Evolutionary conservation across 1,139 yeast genomes (phyloP).

Genomic region (Debaryomyces sp.): DNA sequence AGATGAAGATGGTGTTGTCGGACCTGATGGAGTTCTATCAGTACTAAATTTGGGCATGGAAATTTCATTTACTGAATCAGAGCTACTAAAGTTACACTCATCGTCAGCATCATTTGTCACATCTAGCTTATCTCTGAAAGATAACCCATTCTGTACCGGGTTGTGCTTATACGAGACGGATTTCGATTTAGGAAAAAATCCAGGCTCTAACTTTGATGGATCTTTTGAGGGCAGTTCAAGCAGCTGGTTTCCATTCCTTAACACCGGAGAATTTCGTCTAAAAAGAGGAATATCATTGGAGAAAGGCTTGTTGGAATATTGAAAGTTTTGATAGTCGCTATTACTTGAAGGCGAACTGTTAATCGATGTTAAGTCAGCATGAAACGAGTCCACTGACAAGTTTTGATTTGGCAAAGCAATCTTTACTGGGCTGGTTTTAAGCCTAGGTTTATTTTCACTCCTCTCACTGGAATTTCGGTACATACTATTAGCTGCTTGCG

Average conservation of each 20-base stretch:
- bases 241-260: background rate
- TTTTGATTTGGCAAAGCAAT: conserved; percentile 26
- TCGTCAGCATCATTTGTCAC: background rate
- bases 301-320: background rate
- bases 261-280: background rate
- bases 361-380: conserved; percentile 26
- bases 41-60: background rate
- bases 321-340: background rate
- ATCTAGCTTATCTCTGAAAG: conserved; percentile 9
- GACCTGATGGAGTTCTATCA: background rate
- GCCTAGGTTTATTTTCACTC: background rate
- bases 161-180: conserved; percentile 4
- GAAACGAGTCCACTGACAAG: conserved; percentile 32
- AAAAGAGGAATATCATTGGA: conserved; percentile 1
- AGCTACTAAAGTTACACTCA: background rate
- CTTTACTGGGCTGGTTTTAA: conserved; percentile 21
- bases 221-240: conserved; percentile 10
- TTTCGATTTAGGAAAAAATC: conserved; percentile 4
- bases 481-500: background rate
- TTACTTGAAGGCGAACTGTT: background rate
- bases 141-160: conserved; percentile 11
- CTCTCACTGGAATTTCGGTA: background rate
- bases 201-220: conserved; percentile 6
- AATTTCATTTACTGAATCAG: background rate
- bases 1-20: background rate